Conservation (phyloP, 2,329 filamentous ascomycete genomes). For the Stachybotrys elegans region DNA sequence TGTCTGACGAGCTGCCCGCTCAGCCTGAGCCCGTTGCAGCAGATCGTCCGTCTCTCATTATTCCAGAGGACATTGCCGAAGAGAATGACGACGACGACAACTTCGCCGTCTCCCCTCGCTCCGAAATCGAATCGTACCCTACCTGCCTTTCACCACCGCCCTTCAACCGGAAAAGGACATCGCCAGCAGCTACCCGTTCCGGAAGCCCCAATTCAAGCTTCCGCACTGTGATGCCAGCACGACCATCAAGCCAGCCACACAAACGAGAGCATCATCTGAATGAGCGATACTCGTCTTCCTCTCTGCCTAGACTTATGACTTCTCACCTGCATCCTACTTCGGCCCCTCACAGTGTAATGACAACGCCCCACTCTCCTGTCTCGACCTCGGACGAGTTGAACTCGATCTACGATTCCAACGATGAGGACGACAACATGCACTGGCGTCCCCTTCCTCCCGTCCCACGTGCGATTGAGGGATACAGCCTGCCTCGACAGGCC, state of each 20-base stretch:
- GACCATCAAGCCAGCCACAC: slow-evolving; percentile 9
- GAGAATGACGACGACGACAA: slow-evolving; percentile 56
- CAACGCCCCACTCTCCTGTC: slow-evolving; percentile 30
- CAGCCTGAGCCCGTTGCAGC: slow-evolving; percentile 19
- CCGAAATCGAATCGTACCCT: slow-evolving; percentile 37
- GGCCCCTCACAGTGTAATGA: slow-evolving; percentile 19
- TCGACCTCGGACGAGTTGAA: slow-evolving; percentile 36
- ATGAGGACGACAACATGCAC: slow-evolving; percentile 32
- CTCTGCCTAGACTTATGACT: slow-evolving; percentile 17
- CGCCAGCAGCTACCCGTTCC: slow-evolving; percentile 21
- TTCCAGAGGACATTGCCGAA: slow-evolving; percentile 29
- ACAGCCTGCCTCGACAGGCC: slow-evolving; percentile 38
- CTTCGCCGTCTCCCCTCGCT: slow-evolving; percentile 49
- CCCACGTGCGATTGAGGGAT: slow-evolving; percentile 26
- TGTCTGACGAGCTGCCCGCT: slow-evolving; percentile 35
- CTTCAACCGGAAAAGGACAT: slow-evolving; percentile 31
- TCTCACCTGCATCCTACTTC: slow-evolving; percentile 22
- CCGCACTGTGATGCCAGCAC: slow-evolving; percentile 16
- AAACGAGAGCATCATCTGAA: not conserved
- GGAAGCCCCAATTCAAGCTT: slow-evolving; percentile 17
- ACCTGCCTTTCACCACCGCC: slow-evolving; percentile 51
- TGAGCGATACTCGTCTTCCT: not conserved
- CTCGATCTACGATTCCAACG: slow-evolving; percentile 42
- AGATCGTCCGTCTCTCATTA: slow-evolving; percentile 24
- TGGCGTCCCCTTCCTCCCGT: slow-evolving; percentile 8